Evolutionary conservation across 306 rosid genomes (phyloP), one percentile per base, ranked within the genome.

Genomic region (Senna siamea): DNA sequence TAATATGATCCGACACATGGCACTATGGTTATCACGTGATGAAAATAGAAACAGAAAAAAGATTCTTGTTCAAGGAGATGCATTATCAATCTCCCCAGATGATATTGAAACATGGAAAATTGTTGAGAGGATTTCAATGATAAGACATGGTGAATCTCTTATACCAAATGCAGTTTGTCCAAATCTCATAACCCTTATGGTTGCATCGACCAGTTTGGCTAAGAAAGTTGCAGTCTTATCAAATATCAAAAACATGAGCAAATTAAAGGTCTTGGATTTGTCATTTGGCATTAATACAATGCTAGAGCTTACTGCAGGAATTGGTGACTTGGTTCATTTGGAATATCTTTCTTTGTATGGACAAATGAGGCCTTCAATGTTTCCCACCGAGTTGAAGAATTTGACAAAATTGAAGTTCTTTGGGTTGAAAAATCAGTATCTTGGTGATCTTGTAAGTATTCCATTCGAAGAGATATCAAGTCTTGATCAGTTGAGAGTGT

Each of bases 241-340:
- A 7, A 51, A 67, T 37, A 15, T 63, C 5, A 47, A 44, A 7
- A 28, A 0, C 22, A 12, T 75, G 61, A 5, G 6, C 19, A 56
- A 7, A 30, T 32, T 69, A 59, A 74, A 48, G 52, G 84, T 80
- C 2, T 60, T 69, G 11, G 62, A 69, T n/a, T 28, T 79, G 13
- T 76, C 73, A 2, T 5, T 38, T 38, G 6, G 44, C 44, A 4
- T 4, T 5, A 7, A 32, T 5, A 32, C 44, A 38, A 38, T 7
- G 5, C 1, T 48, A 17, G 10, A 48, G 1, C 37, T 20, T 5
- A 34, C 50, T 0, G 2, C 12, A 6, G 64, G 34, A 35, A 22
- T 76, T 4, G 62, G 69, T 1, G 4, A 11, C 1, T 73, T 79
- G 15, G 72, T n/a, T n/a, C n/a, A n/a, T n/a, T n/a, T n/a, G n/a